phyloP scores from a whole-genome alignment of 2,329 filamentous ascomycete genomes.

The Cytospora paraplurivora region DNA sequence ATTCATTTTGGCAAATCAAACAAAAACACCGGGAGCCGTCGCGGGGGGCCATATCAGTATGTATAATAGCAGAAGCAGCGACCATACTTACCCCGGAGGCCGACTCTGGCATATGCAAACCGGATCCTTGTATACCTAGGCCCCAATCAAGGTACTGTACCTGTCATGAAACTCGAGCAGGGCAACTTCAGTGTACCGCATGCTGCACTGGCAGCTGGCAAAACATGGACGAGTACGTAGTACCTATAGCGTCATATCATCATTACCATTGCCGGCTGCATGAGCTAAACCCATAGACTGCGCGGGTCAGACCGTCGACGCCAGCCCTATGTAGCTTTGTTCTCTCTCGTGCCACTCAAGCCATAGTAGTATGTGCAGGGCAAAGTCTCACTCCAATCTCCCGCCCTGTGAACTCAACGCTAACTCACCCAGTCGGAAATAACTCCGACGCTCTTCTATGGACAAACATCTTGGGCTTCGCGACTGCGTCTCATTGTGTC shows the following conservation, averaged over 20 bases:
- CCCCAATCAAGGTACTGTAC: not conserved
- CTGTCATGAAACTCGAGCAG: slow-evolving; percentile 8
- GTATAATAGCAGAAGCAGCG: not conserved
- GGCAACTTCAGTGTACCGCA: slow-evolving; percentile 11
- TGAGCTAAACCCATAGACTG: slow-evolving; percentile 8
- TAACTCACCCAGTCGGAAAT: not conserved
- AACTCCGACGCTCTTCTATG: not conserved
- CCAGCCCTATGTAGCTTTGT: not conserved
- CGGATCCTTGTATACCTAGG: slow-evolving; percentile 1
- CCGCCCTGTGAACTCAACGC: slow-evolving; percentile 19
- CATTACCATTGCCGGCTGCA: slow-evolving; percentile 11
- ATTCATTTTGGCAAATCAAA: not conserved
- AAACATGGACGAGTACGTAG: slow-evolving; percentile 3
- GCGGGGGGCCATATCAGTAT: not conserved
- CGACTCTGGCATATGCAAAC: slow-evolving; percentile 11
- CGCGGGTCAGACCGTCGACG: not conserved
- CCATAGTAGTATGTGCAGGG: not conserved
- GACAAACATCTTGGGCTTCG: not conserved
- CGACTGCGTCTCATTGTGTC: slow-evolving; percentile 6
- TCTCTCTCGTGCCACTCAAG: not conserved
- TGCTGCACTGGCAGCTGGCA: slow-evolving; percentile 2
- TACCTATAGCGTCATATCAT: not conserved
- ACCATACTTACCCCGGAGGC: not conserved
- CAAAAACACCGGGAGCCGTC: not conserved
- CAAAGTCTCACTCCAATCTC: not conserved